Conservation (phyloP, 169 alveolate species). For the Miamiensis avidus region DNA sequence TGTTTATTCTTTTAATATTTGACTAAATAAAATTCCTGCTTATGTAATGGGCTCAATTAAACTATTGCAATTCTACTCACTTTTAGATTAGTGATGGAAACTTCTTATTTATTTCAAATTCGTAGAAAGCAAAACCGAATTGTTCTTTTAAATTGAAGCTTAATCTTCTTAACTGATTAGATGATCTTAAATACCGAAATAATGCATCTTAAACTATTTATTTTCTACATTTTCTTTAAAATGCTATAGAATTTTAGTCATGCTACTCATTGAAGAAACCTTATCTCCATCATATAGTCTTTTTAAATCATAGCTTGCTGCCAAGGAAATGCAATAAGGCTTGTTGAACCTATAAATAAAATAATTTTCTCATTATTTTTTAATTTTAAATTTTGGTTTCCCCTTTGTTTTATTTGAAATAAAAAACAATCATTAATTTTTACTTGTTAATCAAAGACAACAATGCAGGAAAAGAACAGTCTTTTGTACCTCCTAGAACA, state of each 20-base stretch:
- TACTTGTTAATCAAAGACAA: neutral
- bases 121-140: neutral
- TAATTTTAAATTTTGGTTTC: neutral
- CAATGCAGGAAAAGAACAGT: conserved; percentile 23
- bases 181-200: conserved; percentile 7
- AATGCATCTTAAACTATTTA: conserved; percentile 1
- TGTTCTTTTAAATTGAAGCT: neutral
- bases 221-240: neutral
- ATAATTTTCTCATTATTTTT: no score
- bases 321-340: neutral
- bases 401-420: neutral
- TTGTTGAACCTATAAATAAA: no score
- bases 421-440: neutral
- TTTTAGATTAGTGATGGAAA: neutral
- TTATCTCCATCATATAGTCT: conserved; percentile 40
- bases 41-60: conserved; percentile 11
- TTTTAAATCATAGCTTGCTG: neutral
- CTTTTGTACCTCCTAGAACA: conserved; percentile 42
- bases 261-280: conserved; percentile 1
- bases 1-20: neutral
- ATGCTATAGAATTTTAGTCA: conserved; percentile 6
- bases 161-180: neutral
- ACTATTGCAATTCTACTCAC: neutral
- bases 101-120: neutral
- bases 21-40: conserved; percentile 18